Evolutionary conservation across 2,329 filamentous ascomycete species (phyloP).

Genomic region (Colletotrichum cordylinicola): DNA sequence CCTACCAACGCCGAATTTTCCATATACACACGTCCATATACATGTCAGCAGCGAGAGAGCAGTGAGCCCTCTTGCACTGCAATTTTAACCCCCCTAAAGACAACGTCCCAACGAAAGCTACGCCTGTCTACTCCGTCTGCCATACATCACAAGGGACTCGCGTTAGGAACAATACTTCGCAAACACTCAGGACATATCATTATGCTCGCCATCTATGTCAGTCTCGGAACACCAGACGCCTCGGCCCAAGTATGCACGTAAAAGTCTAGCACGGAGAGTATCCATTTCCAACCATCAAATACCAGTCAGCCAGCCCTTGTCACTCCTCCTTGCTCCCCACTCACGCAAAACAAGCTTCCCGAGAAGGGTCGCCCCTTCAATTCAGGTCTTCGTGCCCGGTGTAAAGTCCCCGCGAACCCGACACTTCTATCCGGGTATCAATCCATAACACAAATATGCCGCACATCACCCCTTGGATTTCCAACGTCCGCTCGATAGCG

Average conservation of each 20-base stretch:
- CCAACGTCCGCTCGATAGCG: not conserved
- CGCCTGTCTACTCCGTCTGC: too few relatives aligned
- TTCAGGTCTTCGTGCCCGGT: not conserved
- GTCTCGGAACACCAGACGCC: constrained; percentile 21
- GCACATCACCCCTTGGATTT: not conserved
- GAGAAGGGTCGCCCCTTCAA: not conserved
- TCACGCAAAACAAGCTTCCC: not conserved
- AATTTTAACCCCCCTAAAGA: too few relatives aligned
- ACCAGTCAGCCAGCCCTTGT: not conserved
- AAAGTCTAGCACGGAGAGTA: constrained; percentile 18
- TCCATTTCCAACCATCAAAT: not conserved
- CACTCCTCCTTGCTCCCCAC: not conserved
- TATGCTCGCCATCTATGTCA: constrained; percentile 23
- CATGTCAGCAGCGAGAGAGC: too few relatives aligned
- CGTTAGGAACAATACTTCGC: not conserved
- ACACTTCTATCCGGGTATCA: constrained; percentile 22
- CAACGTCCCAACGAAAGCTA: too few relatives aligned
- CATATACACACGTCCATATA: too few relatives aligned
- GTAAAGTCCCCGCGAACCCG: constrained; percentile 5
- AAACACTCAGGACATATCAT: constrained; percentile 13
- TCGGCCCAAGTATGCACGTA: constrained; percentile 11
- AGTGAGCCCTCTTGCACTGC: too few relatives aligned
- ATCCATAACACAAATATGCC: not conserved
- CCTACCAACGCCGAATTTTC: too few relatives aligned
- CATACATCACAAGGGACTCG: too few relatives aligned